Evolutionary conservation across 2,329 filamentous ascomycete genomes (phyloP), one percentile per base, ranked within the genome.

Genomic region (Parasarocladium wereldwijsianum): DNA sequence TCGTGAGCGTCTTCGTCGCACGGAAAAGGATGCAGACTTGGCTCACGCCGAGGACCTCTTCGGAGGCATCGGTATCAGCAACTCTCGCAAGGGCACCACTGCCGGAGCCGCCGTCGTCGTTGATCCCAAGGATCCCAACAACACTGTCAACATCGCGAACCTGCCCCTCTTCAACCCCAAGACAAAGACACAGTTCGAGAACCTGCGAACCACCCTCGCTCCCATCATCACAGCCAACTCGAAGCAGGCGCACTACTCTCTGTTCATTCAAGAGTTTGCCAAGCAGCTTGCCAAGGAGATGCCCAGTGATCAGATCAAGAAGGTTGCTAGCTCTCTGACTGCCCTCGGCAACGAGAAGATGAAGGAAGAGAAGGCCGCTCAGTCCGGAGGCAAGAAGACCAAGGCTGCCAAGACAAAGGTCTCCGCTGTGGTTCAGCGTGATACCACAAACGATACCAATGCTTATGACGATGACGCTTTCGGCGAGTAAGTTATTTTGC

Each of bases 341-440:
- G 78, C 85, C 5, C 67, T 93, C 33, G 71, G 83, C 51, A 98
- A 98, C 52, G 90, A 96, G 70, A 94, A 93, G 69, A 78, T 96
- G 78, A 92, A 85, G 64, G 86, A 94, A 55, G 90, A 98, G 69
- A 94, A 96, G 69, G 76, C 78, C 4, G 73, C 82, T 4, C 84
- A 93, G 40, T 94, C 93, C 66, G 76, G 82, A 32, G 82, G 78
- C 46, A 98, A 96, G 80, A 98, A 96, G 74, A 75, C 66, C 43
- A 96, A 96, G 70, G 86, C 86, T 4, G 80, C 83, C 37, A 96
- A 96, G 74, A 93, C 80, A 22, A 98, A 98, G 74, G 73, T 81
- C 12, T 77, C 73, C 6, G 63, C 96, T 29, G 79, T 81, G 32
- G 74, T 80, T 35, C 60, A 56, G 47, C 60, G 77, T 48, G 55